Conservation (phyloP, 169 alveolate genomes). For the Fabrea salina region DNA sequence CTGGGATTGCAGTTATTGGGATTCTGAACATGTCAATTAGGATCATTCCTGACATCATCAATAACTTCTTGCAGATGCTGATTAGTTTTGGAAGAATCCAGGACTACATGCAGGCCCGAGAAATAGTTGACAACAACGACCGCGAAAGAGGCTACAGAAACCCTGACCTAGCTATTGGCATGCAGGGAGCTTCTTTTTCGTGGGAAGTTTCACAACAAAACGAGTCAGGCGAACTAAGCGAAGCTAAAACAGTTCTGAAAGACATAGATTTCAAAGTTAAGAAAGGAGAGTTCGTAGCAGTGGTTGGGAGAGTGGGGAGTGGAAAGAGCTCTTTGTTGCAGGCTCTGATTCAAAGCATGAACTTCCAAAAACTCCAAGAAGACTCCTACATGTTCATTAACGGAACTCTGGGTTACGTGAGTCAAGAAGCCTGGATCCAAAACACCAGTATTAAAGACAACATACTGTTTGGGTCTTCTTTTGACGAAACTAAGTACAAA, state of each 20-base stretch:
- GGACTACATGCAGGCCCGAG: not conserved
- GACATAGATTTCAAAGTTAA: not conserved
- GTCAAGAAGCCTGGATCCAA: constrained; percentile 84
- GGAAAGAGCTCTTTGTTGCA: constrained; percentile 82
- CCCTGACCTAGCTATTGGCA: not conserved
- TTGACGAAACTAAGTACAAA: constrained; percentile 46
- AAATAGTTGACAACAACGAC: not conserved
- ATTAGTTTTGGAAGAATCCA: not conserved
- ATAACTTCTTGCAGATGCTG: not conserved
- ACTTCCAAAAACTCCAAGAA: constrained; percentile 54
- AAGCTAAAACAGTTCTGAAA: constrained; percentile 2
- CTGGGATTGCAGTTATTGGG: constrained; percentile 19
- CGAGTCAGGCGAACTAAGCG: not conserved
- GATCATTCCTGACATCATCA: not conserved
- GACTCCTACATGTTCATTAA: constrained; percentile 7
- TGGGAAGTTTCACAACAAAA: not conserved
- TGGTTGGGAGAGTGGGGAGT: constrained; percentile 86
- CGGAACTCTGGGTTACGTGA: constrained; percentile 70
- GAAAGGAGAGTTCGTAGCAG: constrained; percentile 73
- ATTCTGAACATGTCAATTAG: not conserved
- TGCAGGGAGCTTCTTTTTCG: not conserved
- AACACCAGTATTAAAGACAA: constrained; percentile 82
- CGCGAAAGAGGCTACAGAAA: not conserved
- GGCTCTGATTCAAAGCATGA: constrained; percentile 80
- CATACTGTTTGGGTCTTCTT: constrained; percentile 83